These are phyloP conservation scores for Heterobasidion parviporum DNA, from an alignment of 1,284 basidiomycete genomes.

Conservation along the genomic window DNA sequence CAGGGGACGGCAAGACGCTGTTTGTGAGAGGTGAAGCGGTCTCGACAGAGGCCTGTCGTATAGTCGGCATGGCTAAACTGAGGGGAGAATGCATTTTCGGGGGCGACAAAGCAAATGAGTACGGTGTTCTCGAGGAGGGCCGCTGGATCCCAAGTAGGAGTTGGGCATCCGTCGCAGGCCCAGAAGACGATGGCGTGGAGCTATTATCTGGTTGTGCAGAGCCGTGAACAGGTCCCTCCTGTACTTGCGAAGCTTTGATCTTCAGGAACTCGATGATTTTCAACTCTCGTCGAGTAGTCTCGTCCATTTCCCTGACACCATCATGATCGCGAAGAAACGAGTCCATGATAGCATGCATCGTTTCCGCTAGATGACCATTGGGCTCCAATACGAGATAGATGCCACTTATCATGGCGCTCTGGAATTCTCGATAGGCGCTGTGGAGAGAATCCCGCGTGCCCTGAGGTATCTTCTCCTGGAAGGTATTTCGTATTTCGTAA, in stretches of 20 bases:
- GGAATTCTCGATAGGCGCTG: slow-evolving; percentile 78
- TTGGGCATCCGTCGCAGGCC: slow-evolving; percentile 30
- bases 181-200: slow-evolving; percentile 4
- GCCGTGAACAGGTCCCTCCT: slow-evolving; percentile 13
- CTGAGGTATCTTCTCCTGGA: slow-evolving; percentile 49
- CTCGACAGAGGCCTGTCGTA: slow-evolving; percentile 6
- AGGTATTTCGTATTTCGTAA: slow-evolving; percentile 61
- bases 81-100: slow-evolving; percentile 6
- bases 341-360: slow-evolving; percentile 73
- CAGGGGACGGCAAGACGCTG: slow-evolving; percentile 28
- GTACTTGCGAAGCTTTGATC: slow-evolving; percentile 48
- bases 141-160: slow-evolving; percentile 43
- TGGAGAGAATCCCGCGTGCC: slow-evolving; percentile 62
- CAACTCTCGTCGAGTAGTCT: slow-evolving; percentile 71
- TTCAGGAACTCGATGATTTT: slow-evolving; percentile 77
- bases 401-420: slow-evolving; percentile 79
- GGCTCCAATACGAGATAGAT: slow-evolving; percentile 77
- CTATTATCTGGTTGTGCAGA: not conserved
- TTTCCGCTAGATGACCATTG: slow-evolving; percentile 52
- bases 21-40: slow-evolving; percentile 28
- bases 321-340: slow-evolving; percentile 70
- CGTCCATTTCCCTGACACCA: slow-evolving; percentile 61
- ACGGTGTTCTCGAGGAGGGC: slow-evolving; percentile 2
- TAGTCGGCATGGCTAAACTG: slow-evolving; percentile 5
- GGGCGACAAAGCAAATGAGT: slow-evolving; percentile 4